Conservation (phyloP, 2,329 filamentous ascomycete genomes). For the Aspergillus nomiae region DNA sequence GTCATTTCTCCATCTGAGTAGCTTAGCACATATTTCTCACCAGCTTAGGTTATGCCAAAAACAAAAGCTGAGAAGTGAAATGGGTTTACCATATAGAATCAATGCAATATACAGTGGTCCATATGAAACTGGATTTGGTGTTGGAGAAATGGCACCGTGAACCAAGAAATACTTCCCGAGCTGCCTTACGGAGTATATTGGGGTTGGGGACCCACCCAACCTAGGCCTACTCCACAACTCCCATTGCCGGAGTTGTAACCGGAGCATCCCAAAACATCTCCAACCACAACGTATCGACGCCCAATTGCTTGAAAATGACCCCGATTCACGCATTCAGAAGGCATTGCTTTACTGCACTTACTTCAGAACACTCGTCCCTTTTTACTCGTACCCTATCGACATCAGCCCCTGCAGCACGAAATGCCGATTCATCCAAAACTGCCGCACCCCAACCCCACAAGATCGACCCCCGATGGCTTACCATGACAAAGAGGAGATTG, state of each 20-base stretch:
- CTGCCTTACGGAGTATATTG: neutral
- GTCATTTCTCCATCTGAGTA: neutral
- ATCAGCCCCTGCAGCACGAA: constrained; percentile 17
- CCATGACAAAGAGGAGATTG: constrained; percentile 65
- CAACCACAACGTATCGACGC: constrained; percentile 7
- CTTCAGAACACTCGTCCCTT: constrained; percentile 9
- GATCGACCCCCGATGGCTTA: constrained; percentile 66
- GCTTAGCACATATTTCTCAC: neutral
- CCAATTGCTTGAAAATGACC: constrained; percentile 23
- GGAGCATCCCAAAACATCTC: neutral
- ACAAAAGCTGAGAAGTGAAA: neutral
- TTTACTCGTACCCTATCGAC: constrained; percentile 24
- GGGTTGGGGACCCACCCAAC: neutral
- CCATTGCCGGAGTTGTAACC: neutral
- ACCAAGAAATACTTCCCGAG: neutral
- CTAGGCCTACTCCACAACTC: neutral
- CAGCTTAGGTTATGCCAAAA: neutral
- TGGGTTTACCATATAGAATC: neutral
- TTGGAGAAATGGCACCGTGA: neutral
- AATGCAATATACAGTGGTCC: neutral
- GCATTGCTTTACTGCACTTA: constrained; percentile 21
- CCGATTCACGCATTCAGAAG: constrained; percentile 18
- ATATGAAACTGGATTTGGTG: neutral
- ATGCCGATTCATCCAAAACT: constrained; percentile 15
- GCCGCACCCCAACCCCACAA: constrained; percentile 26